Conservation (phyloP, 2,329 filamentous ascomycete species). For the Achaetomium macrosporum region DNA sequence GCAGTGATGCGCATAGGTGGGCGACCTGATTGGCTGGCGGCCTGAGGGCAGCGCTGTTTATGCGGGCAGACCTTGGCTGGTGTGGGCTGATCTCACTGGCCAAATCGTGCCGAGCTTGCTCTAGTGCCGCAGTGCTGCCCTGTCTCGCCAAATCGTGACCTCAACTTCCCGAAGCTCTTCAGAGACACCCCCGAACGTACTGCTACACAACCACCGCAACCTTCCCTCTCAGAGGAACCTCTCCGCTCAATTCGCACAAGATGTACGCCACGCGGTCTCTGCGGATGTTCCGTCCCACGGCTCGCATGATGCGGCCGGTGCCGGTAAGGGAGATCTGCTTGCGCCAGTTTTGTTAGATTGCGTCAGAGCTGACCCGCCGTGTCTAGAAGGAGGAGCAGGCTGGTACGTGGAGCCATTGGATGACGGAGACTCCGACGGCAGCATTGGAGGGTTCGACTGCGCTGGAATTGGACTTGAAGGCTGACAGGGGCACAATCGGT, state of each 20-base stretch:
- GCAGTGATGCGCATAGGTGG: constrained; percentile 18
- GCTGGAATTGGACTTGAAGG: constrained; percentile 13
- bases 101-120: constrained; percentile 16
- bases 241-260: constrained; percentile 34
- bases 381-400: constrained; percentile 59
- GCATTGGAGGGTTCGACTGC: constrained; percentile 1
- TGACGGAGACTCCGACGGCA: constrained; percentile 14
- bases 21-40: constrained; percentile 9
- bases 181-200: constrained; percentile 6
- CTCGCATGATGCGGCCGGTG: constrained; percentile 62
- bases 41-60: constrained; percentile 15
- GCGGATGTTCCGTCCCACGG: constrained; percentile 61
- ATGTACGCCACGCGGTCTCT: constrained; percentile 64
- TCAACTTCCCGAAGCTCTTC: constrained; percentile 19
- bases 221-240: constrained; percentile 21
- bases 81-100: constrained; percentile 22
- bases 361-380: constrained; percentile 32
- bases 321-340: constrained; percentile 55
- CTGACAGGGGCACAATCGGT: constrained; percentile 19
- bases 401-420: constrained; percentile 46
- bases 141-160: constrained; percentile 15
- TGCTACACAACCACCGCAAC: constrained; percentile 7
- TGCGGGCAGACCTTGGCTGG: constrained; percentile 7
- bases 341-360: constrained; percentile 21
- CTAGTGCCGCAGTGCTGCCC: not conserved